phyloP scores from a whole-genome alignment of 2,329 filamentous ascomycete species.

The Hypoxylon sp. region DNA sequence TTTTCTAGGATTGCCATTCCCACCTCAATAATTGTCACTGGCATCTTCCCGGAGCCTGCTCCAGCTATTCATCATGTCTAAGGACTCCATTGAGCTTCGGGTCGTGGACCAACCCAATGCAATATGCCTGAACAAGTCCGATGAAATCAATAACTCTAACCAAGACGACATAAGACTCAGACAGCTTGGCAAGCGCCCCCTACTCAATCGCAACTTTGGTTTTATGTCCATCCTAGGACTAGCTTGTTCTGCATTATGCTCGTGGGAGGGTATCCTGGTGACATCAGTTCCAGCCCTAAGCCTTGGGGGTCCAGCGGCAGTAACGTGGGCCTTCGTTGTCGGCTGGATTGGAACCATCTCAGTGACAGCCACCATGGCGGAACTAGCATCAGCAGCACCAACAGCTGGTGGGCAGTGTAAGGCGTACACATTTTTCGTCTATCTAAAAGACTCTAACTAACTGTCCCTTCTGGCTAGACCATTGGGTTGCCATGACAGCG shows the following conservation, averaged over 20 bases:
- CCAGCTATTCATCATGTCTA: conserved; percentile 22
- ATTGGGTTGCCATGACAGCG: conserved; percentile 51
- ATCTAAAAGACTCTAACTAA: conserved; percentile 13
- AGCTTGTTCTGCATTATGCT: conserved; percentile 43
- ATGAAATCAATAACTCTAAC: conserved; percentile 6
- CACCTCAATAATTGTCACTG: background rate
- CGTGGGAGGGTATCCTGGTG: conserved; percentile 67
- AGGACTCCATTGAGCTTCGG: conserved; percentile 33
- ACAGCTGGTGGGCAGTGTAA: conserved; percentile 48
- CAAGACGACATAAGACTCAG: conserved; percentile 30
- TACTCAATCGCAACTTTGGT: conserved; percentile 42
- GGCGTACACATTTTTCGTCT: conserved; percentile 10
- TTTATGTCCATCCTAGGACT: conserved; percentile 49
- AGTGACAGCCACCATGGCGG: conserved; percentile 55
- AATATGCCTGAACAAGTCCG: background rate
- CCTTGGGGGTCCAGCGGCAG: conserved; percentile 68
- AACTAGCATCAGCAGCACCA: conserved; percentile 47
- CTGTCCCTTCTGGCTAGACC: conserved; percentile 22
- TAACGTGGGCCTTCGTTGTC: conserved; percentile 67
- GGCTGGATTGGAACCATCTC: conserved; percentile 63
- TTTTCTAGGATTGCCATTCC: background rate
- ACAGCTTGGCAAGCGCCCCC: conserved; percentile 41
- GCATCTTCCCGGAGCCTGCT: background rate
- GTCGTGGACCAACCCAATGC: conserved; percentile 1
- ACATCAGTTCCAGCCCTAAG: conserved; percentile 57